Evolutionary conservation across 352 stramenopile species (phyloP), one percentile per base, ranked within the genome.

Genomic region (Phytophthora cajani): DNA sequence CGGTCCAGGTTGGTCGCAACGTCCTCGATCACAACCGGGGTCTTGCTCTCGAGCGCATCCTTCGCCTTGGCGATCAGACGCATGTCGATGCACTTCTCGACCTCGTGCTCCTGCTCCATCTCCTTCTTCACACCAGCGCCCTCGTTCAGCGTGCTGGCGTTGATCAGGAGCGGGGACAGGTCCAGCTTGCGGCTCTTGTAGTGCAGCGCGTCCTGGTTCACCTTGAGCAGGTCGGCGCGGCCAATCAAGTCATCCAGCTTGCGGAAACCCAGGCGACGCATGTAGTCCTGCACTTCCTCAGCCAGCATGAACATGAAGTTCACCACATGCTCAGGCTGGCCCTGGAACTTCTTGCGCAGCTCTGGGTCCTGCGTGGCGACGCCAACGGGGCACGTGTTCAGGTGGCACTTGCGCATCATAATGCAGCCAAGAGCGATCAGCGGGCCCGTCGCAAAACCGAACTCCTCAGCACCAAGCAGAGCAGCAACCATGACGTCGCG

Each of bases 361-460:
- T 99, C 94, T 71, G 95, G 88, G 66, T 99, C 96, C 81, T 99
- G 97, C 5, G 97, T 99, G n/a, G 97, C 97, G 71, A 99, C 94
- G 61, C 97, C 97, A n/a, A 99, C 97, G 25, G 97, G 97, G 78
- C 97, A 99, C 11, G 96, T 99, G 81, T 99, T 99, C 69, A 99
- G 86, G 81, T 99, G 97, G 72, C 90, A 97, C 77, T 99, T 99
- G 58, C 96, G 86, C 95, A 99, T 99, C 97, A 99, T 99, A 66
- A 99, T 98, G 74, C 97, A 99, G 47, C 97, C 96, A 64, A 99
- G 92, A 38, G 95, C 92, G 72, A 99, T 98, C 14, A 99, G 79
- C 27, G 96, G 95, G 60, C 89, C 94, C 12, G 96, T 99, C 9
- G 92, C 91, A 72, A 99, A 98, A n/a, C 94, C 96, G 61, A 93